phyloP scores from a whole-genome alignment of 1,139 yeast genomes.

The Kodamaea sp. region DNA sequence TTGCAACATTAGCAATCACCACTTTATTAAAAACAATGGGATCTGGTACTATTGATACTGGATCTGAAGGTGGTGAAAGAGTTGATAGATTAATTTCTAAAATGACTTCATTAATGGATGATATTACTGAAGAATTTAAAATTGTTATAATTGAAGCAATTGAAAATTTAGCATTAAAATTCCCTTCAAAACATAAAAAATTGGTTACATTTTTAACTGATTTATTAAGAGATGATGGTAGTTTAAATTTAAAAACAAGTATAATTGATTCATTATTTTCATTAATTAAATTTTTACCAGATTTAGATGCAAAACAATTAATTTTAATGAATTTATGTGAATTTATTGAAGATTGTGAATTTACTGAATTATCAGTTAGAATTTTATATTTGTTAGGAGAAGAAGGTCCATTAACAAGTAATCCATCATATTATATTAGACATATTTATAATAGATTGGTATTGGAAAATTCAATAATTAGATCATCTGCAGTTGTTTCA shows the following conservation, averaged over 20 bases:
- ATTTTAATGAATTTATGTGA: conserved; percentile 91
- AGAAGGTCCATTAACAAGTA: conserved; percentile 85
- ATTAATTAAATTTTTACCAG: conserved; percentile 80
- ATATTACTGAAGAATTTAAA: conserved; percentile 93
- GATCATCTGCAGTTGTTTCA: conserved; percentile 94
- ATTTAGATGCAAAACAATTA: conserved; percentile 66
- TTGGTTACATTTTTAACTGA: conserved; percentile 82
- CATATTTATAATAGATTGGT: conserved; percentile 96
- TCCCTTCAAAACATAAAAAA: conserved; percentile 84
- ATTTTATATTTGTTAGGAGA: conserved; percentile 87
- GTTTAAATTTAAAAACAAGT: conserved; percentile 75
- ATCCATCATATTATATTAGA: conserved; percentile 89
- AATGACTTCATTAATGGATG: conserved; percentile 86
- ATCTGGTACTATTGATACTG: conserved; percentile 45
- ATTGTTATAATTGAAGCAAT: conserved; percentile 93
- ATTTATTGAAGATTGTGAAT: conserved; percentile 97
- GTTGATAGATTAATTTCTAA: conserved; percentile 87
- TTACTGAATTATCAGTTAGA: conserved; percentile 86
- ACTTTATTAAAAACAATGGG: conserved; percentile 94
- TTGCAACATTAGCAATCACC: conserved; percentile 98
- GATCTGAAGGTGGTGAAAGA: conserved; percentile 49
- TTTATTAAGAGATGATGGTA: conserved; percentile 87
- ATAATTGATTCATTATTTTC: conserved; percentile 92
- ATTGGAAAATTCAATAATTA: conserved; percentile 87
- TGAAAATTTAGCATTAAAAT: conserved; percentile 85